These are phyloP conservation scores for Cutaneotrichosporon spelunceum DNA, from an alignment of 1,284 basidiomycete genomes.

Conservation along the genomic window DNA sequence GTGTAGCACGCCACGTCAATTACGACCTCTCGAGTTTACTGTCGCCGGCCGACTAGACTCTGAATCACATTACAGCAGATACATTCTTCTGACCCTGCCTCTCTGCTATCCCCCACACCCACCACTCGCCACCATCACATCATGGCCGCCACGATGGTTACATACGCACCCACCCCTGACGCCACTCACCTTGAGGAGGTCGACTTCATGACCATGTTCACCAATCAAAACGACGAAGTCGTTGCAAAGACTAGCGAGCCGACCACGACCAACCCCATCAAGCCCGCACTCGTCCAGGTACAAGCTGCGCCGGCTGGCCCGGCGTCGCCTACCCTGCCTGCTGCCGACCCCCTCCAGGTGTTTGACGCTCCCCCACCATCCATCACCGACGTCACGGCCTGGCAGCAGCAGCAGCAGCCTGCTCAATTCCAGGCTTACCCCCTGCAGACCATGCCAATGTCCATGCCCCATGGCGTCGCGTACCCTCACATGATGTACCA, in stretches of 20 bases:
- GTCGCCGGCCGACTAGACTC: constrained; percentile 10
- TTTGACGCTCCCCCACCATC: constrained; percentile 10
- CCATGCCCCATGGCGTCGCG: constrained; percentile 1
- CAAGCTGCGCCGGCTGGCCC: neutral
- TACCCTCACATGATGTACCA: constrained; percentile 13
- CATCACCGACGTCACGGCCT: neutral
- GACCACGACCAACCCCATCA: neutral
- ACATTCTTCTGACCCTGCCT: neutral
- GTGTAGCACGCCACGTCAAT: constrained; percentile 5
- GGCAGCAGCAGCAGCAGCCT: constrained; percentile 9
- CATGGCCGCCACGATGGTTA: constrained; percentile 11
- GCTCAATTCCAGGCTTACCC: neutral
- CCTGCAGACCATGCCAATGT: neutral
- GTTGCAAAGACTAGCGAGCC: constrained; percentile 1
- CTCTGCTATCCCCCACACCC: neutral
- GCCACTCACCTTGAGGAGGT: constrained; percentile 19
- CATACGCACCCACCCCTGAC: constrained; percentile 13
- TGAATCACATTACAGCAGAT: constrained; percentile 4
- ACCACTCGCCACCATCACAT: neutral
- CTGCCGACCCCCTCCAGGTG: constrained; percentile 13
- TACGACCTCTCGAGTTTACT: neutral
- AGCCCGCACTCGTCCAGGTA: neutral
- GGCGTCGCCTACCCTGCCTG: constrained; percentile 9
- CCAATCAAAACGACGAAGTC: constrained; percentile 20
- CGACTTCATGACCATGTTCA: constrained; percentile 30